Evolutionary conservation across 2,329 filamentous ascomycete species (phyloP), one percentile per base, ranked within the genome.

Genomic region (Reticulascus tulasneorum): DNA sequence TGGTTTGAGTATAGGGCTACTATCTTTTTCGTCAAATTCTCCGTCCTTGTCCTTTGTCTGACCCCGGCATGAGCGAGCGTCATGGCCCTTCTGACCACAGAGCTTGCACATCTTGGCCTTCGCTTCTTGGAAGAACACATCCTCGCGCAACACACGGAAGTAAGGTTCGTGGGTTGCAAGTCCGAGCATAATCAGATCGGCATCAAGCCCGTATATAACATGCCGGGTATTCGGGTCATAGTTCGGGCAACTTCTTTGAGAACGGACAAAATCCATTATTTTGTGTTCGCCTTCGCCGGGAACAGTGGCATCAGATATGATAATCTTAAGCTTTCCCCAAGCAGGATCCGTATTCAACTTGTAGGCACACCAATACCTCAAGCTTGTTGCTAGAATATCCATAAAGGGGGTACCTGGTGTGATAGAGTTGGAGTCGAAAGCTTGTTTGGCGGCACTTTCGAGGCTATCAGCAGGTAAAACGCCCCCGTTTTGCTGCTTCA

Each of bases 251-350:
- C 85, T 79, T 53, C 93, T 82, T 63, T 98, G 94, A 23, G 91
- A 95, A 53, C 93, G 83, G 48, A 98, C 79, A 59, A 97, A 98
- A 50, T 93, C 83, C 93, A 98, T 98, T 56, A 98, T 97, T 64
- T 98, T 98, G 63, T 98, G 93, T 67, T 98, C 93, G 58, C 93
- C 93, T 66, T 98, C 93, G 56, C 93, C 93, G 36, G 93, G 93
- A 24, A 98, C 90, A 25, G 91, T 96, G 35, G 93, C 91, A 69
- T 98, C 93, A 8, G 93, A 98, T 49, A 98, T 97, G 62, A 98
- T 94, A 60, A 98, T 78, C 72, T 98, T 98, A 60, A 96, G 72
- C 59, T 89, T 89, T 45, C 86, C 86, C 94, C 94, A 98, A 32
- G 84, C 87, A 21, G 91, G 89, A 60, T 98, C 93, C 18, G 88